Evolutionary conservation across 1,284 basidiomycete genomes (phyloP).

Genomic region (Pseudozyma flocculosa): DNA sequence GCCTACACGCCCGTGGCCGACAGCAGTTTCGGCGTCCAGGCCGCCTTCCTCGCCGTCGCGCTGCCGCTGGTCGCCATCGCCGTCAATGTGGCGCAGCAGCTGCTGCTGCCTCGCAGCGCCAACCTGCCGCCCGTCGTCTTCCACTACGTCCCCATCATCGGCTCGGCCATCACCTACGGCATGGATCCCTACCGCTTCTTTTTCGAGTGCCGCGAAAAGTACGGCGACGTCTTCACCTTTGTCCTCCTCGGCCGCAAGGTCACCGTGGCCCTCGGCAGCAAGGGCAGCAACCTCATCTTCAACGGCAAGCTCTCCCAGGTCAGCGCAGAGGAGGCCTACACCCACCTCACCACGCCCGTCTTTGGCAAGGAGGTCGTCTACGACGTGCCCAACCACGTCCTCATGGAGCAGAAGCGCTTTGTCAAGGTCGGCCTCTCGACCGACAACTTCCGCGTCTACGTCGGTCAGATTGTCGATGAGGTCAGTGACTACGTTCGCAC

Average conservation of each 20-base stretch:
- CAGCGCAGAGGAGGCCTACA: slow-evolving; percentile 95
- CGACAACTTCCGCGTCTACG: slow-evolving; percentile 88
- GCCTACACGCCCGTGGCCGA: slow-evolving; percentile 18
- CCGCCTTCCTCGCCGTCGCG: slow-evolving; percentile 9
- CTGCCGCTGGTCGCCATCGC: slow-evolving; percentile 58
- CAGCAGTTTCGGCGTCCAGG: slow-evolving; percentile 10
- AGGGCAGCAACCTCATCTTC: slow-evolving; percentile 90
- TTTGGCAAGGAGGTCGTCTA: slow-evolving; percentile 98
- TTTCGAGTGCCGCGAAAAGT: slow-evolving; percentile 74
- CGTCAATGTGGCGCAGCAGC: slow-evolving; percentile 65
- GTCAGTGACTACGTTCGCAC: slow-evolving; percentile 31
- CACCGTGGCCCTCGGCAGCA: slow-evolving; percentile 86
- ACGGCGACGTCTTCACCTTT: slow-evolving; percentile 77
- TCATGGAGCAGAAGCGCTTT: slow-evolving; percentile 99
- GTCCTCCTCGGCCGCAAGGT: slow-evolving; percentile 78
- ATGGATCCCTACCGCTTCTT: slow-evolving; percentile 78
- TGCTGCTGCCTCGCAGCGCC: slow-evolving; percentile 39
- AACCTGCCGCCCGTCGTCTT: slow-evolving; percentile 73
- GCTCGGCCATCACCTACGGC: slow-evolving; percentile 72
- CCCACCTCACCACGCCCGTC: slow-evolving; percentile 60
- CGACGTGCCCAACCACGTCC: slow-evolving; percentile 89
- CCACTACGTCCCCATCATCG: slow-evolving; percentile 74
- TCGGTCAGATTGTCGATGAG: slow-evolving; percentile 78
- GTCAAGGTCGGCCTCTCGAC: slow-evolving; percentile 78
- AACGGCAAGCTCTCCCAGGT: slow-evolving; percentile 90